Base-by-base conservation (phyloP, 2,329 filamentous ascomycete genomes). In the Sodiomyces alkalinus region DNA sequence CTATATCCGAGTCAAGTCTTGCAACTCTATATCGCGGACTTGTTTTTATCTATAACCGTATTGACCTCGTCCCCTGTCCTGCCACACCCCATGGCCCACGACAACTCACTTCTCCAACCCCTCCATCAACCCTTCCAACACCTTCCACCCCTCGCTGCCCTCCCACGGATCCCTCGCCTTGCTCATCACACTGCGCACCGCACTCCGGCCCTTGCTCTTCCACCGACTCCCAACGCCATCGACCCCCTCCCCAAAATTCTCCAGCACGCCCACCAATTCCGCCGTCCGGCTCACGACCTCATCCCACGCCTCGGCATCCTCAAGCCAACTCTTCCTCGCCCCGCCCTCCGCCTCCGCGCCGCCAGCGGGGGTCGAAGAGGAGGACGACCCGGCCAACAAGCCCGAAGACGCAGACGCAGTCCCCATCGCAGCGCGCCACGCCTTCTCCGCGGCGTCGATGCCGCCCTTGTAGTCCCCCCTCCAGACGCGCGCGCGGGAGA, bases 161-260 rank as follows among this genome's bases (percentile, higher is more conserved):
- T 93, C 85, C 83, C 86, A 94, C 9, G 53, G 66, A 43, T 82
- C 79, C 56, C 72, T 86, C 0, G 70, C 86, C 46, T 80, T 79
- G 0, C 83, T 79, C 63, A 92, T 66, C 6, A 96, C 76, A 28
- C 80, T 83, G 30, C 85, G 64, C 3, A 93, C 64, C 8, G 86
- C 86, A 48, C 73, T 92, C 42, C 82, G 65, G 1, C 82, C 81
- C 65, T 93, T 96, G 38, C 80, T 80, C 50, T 71, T 80, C 90
- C 90, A 98, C 43, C 75, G 76, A 33, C 66, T 68, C 3, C 81
- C 82, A 3, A 94, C 74, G 17, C 71, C 45, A 36, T 74, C 71
- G 13, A 73, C 62, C 38, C 68, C 63, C 0, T 62, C 56, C 0
- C 80, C 80, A 41, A 85, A 74, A 48, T 77, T 83, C 54, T 90